A percentile compares a stretch with the other conserved stretches of the same genome.
phyloP scores from a whole-genome alignment of 805 yeast genomes.

The Aciculoconidium aculeatum region DNA sequence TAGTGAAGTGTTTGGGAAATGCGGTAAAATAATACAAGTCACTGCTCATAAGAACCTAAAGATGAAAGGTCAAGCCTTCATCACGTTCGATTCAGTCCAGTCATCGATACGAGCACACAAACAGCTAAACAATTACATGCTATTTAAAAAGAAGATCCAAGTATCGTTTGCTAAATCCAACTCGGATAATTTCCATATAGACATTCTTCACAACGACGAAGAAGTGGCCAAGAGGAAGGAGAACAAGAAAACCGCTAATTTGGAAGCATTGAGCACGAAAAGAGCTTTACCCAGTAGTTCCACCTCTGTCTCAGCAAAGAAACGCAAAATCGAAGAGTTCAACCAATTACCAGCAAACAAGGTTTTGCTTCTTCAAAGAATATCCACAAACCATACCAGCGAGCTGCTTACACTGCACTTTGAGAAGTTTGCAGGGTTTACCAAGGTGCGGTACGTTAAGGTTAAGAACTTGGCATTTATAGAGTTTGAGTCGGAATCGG shows the following conservation, averaged over 20 bases:
- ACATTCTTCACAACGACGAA: conserved; percentile 13
- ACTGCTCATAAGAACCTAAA: conserved; percentile 55
- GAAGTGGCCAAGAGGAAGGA: conserved; percentile 17
- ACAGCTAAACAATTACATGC: conserved; percentile 31
- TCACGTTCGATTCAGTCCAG: conserved; percentile 43
- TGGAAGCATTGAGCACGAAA: too few relatives aligned
- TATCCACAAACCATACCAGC: conserved; percentile 34
- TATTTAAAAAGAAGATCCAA: conserved; percentile 45
- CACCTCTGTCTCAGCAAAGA: conserved; percentile 3
- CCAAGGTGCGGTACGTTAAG: conserved; percentile 60
- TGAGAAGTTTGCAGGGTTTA: conserved; percentile 50
- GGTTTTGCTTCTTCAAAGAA: conserved; percentile 57
- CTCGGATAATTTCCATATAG: conserved; percentile 33
- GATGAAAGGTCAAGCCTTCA: conserved; percentile 80
- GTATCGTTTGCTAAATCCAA: conserved; percentile 38
- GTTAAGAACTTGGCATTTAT: conserved; percentile 72
- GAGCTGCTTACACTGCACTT: conserved; percentile 41
- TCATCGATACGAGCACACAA: conserved; percentile 43
- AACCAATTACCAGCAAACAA: conserved; percentile 60
- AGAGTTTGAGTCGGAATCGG: conserved; percentile 57
- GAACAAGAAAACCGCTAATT: conserved; percentile 13
- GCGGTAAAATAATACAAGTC: conserved; percentile 45
- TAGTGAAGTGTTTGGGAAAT: conserved; percentile 33
- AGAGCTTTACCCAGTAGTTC: too few relatives aligned
- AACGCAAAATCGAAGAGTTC: conserved; percentile 17